A percentile compares a stretch with the other conserved stretches of the same genome.
Conservation (phyloP, 1,284 basidiomycete genomes). For the Marasmius fiardii region DNA sequence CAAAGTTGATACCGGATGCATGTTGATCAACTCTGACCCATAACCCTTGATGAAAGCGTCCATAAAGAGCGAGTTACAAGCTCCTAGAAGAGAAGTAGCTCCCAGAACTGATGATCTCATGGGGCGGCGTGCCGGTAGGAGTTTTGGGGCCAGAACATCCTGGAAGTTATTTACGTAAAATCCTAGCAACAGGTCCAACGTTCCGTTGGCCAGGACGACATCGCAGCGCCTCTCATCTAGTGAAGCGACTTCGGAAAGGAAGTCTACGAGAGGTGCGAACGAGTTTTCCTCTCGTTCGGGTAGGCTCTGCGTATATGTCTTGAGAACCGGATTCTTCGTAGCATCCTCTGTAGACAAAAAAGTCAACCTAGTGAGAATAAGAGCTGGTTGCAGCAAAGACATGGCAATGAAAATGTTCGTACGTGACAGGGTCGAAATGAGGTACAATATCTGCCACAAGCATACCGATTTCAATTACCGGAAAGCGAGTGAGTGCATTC, state of each 20-base stretch:
- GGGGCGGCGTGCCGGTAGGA: background rate
- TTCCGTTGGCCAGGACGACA: background rate
- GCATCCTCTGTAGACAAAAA: background rate
- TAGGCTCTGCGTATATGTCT: background rate
- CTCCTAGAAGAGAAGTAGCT: background rate
- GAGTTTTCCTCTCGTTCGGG: background rate
- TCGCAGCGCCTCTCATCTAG: background rate
- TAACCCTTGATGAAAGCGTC: background rate
- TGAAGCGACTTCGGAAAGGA: background rate
- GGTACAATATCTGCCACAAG: slow-evolving; percentile 5
- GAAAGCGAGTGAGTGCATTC: background rate
- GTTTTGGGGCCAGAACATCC: background rate
- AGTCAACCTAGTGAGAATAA: background rate
- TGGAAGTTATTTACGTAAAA: slow-evolving; percentile 9
- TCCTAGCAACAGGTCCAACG: slow-evolving; percentile 5
- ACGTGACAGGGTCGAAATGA: slow-evolving; percentile 6
- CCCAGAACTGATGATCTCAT: background rate
- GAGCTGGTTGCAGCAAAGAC: background rate
- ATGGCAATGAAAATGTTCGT: background rate
- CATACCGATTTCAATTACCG: background rate
- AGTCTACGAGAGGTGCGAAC: slow-evolving; percentile 5
- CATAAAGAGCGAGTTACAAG: slow-evolving; percentile 4
- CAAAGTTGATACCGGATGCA: background rate
- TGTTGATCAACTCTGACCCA: background rate
- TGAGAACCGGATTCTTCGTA: background rate